Conservation (phyloP, 805 yeast genomes). For the Suhomyces prunicola region DNA sequence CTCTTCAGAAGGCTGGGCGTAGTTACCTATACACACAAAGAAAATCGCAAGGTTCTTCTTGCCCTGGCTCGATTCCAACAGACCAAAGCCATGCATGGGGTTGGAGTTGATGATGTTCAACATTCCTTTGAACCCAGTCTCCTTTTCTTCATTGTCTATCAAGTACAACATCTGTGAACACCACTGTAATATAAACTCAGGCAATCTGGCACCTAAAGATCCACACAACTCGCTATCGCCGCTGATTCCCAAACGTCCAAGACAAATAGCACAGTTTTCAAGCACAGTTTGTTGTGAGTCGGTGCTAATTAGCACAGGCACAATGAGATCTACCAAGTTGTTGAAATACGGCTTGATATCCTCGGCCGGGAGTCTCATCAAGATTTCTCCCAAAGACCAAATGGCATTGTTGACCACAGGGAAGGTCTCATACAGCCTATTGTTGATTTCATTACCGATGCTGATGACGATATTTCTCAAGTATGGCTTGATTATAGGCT, state of each 20-base stretch:
- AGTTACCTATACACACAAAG: conserved; percentile 56
- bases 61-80: conserved; percentile 42
- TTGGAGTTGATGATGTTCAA: conserved; percentile 60
- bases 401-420: conserved; percentile 85
- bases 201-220: conserved; percentile 53
- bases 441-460: conserved; percentile 65
- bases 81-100: conserved; percentile 59
- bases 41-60: conserved; percentile 50
- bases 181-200: conserved; percentile 65
- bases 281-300: conserved; percentile 61
- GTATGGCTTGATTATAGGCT: conserved; percentile 44
- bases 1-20: conserved; percentile 47
- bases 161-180: conserved; percentile 61
- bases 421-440: conserved; percentile 45
- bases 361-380: conserved; percentile 51
- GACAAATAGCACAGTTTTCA: conserved; percentile 86
- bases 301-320: conserved; percentile 54
- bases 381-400: conserved; percentile 91
- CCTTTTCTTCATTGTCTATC: conserved; percentile 84
- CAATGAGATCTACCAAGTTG: conserved; percentile 53
- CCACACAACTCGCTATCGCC: conserved; percentile 45
- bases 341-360: conserved; percentile 50
- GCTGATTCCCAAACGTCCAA: conserved; percentile 77
- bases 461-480: conserved; percentile 56
- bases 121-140: conserved; percentile 82